Percentiles rank a stretch among this genome's conserved stretches.
phyloP scores from a whole-genome alignment of 345 rosid species.

The Populus alba region DNA sequence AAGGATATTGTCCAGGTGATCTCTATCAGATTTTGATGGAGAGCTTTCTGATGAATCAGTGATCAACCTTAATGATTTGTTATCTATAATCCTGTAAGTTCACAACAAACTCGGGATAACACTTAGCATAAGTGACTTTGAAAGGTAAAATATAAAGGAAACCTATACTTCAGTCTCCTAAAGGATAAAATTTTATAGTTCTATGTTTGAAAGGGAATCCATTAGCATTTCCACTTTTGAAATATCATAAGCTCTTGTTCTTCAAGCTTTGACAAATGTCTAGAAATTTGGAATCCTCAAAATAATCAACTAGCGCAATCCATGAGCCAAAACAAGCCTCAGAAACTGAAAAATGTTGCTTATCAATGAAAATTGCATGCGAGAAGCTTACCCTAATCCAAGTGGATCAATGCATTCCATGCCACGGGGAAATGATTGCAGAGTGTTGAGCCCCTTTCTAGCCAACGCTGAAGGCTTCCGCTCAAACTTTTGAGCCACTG shows the following conservation, averaged over 20 bases:
- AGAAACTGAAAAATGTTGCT: neutral
- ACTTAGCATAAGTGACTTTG: constrained; percentile 12
- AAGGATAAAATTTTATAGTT: neutral
- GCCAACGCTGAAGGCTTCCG: constrained; percentile 47
- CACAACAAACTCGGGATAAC: constrained; percentile 3
- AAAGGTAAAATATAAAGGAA: neutral
- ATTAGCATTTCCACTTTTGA: constrained; percentile 11
- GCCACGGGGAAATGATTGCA: constrained; percentile 89
- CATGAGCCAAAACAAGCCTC: neutral
- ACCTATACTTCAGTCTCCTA: neutral
- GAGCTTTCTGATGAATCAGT: constrained; percentile 65
- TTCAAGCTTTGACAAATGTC: neutral
- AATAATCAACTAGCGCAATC: neutral
- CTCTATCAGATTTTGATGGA: constrained; percentile 59
- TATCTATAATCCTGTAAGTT: constrained; percentile 75
- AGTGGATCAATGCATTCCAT: constrained; percentile 96
- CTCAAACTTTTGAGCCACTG: constrained; percentile 70
- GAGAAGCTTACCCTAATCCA: constrained; percentile 70
- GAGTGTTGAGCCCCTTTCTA: constrained; percentile 49
- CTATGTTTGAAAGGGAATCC: neutral
- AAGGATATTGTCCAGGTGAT: constrained; percentile 48
- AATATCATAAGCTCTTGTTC: neutral
- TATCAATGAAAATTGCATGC: neutral
- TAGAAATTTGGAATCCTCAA: constrained; percentile 3
- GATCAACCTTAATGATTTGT: constrained; percentile 76